Conservation (phyloP, 495 filamentous ascomycete genomes). For the Pseudoneurospora amorphoporcata region DNA sequence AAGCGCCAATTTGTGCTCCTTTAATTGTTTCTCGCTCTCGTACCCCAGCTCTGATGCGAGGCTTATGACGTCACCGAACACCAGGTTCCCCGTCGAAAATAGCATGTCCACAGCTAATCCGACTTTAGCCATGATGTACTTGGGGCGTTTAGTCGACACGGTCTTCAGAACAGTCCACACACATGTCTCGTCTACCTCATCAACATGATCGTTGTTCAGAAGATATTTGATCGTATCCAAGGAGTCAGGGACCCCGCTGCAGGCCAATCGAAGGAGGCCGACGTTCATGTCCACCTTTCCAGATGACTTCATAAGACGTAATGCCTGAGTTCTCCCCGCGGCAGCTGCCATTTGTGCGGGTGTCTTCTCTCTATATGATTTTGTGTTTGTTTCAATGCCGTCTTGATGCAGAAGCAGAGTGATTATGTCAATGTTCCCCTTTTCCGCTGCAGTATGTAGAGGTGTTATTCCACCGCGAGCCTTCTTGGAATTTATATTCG, state of each 20-base stretch:
- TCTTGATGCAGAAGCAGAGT: too few relatives aligned
- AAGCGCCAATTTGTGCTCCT: too few relatives aligned
- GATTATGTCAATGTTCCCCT: neutral
- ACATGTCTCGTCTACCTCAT: neutral
- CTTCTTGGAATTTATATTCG: neutral
- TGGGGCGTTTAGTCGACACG: neutral
- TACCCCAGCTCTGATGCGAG: too few relatives aligned
- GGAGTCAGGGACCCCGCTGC: neutral
- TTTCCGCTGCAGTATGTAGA: neutral
- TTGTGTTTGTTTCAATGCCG: too few relatives aligned
- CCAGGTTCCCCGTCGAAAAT: neutral
- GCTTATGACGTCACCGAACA: neutral
- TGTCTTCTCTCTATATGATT: too few relatives aligned
- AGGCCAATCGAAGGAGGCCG: neutral
- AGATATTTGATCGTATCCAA: neutral
- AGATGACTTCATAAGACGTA: neutral
- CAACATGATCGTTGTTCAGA: neutral
- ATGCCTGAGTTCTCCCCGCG: neutral
- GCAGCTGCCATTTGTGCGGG: neutral
- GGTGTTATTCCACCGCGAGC: neutral
- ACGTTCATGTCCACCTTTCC: neutral
- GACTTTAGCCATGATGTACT: neutral
- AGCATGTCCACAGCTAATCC: neutral
- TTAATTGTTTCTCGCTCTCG: too few relatives aligned
- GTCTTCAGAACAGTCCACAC: neutral